Evolutionary conservation across 768 basidiomycete species (phyloP), one percentile per base, ranked within the genome.

Genomic region (Epithele typhae): DNA sequence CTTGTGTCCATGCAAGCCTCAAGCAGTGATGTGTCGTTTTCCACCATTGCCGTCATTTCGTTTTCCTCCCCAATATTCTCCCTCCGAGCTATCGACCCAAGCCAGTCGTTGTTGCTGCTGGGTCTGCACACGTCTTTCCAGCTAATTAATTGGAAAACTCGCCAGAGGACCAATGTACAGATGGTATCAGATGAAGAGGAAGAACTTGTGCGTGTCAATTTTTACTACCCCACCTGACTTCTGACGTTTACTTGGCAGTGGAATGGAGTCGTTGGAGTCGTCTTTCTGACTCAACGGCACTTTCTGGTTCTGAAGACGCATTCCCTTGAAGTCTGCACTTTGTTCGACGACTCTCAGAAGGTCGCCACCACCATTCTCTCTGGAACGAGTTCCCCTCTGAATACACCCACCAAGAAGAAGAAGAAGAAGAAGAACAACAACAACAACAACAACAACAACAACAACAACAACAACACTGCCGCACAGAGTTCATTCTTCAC

Each of bases 251-350:
- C n/a, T n/a, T n/a, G n/a, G 5, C 37, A 72, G 70, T 72, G 68
- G 67, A 71, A 67, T 30, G 66, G 65, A 1, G 64, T 81, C 8
- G 59, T 76, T 1, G 69, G 66, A 8, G 49, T 76, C 15, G 68
- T 64, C 15, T 67, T 81, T 33, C 65, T 76, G 32, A 78, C 74
- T 2, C 63, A 68, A 0, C 74, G 76, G 43, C 54, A 63, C 32
- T 40, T 82, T n/a, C 60, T 83, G 21, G 68, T 76, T 19, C 71
- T 82, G 56, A 77, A 73, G 46, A 63, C 70, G 1, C 75, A 73
- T 5, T 72, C 78, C 1, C 53, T 84, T 19, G 78, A 81, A 47
- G 60, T 79, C 3, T 68, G 72, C 49, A 61, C 70, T 0, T 52
- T 53, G 22, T 34, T 48, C 3, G 46, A 52, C 27, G 18, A 2